Base-by-base conservation (phyloP, 2,329 filamentous ascomycete genomes). In the Bipolaris cookei region DNA sequence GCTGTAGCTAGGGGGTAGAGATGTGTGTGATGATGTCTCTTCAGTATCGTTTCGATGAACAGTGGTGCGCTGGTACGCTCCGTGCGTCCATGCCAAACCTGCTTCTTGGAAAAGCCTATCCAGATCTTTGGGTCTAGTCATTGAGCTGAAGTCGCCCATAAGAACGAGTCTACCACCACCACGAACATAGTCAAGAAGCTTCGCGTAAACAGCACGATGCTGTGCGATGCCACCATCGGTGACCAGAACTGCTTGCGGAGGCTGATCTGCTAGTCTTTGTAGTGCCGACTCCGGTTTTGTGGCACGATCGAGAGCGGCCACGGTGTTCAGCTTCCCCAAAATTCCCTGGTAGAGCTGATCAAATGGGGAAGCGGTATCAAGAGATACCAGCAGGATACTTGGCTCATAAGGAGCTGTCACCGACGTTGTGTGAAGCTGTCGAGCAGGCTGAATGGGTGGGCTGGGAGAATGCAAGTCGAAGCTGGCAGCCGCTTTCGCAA, bases 401-500 rank as follows among this genome's bases (percentile, higher is more conserved):
- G 25, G 25, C 25, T 28, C 25, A 28, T 28, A 4, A 8, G 25
- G 25, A 28, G 25, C 25, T 28, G 8, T 8, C 25, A 8, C 25
- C 25, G 25, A 28, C 25, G 8, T 28, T 28, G 4, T 28, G 25
- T 28, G 25, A 28, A 28, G 25, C 25, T 28, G 25, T 28, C 25
- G 25, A 28, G 25, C 25, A 28, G 25, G 25, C 25, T 28, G 25
- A 28, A 28, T 8, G 25, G 8, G 25, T 28, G 25, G 25, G 25
- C 25, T 28, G 25, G 25, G 25, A 28, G 25, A 28, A 28, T 28
- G 25, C 25, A 28, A 28, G 25, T 28, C 25, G 25, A 28, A 28
- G 25, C 25, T 28, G 18, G 56, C 56, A 49, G 56, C 59, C 32
- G 49, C 49, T 59, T 63, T 61, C 16, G 58, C 61, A 52, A 63